These are phyloP conservation scores for Coelastrella sp. DNA, from an alignment of 139 green algal species.

Conservation along the genomic window DNA sequence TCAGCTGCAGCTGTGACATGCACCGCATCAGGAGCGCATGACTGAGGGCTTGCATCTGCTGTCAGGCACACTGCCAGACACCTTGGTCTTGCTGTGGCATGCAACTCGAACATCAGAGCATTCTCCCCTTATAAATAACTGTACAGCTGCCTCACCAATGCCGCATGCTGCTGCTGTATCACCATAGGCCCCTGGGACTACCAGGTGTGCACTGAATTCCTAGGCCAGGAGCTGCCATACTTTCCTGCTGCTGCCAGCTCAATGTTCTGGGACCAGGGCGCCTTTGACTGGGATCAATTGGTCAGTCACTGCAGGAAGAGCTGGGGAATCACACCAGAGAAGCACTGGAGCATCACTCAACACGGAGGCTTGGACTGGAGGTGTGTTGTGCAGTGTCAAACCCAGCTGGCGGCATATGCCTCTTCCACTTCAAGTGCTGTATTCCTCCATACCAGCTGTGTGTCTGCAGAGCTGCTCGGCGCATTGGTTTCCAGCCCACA, in stretches of 20 bases:
- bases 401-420: too few relatives aligned
- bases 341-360: conserved; percentile 44
- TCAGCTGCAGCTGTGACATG: too few relatives aligned
- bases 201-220: conserved; percentile 79
- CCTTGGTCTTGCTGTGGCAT: background rate
- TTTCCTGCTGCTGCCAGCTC: conserved; percentile 63
- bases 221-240: conserved; percentile 66
- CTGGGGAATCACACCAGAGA: conserved; percentile 58
- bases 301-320: conserved; percentile 59
- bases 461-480: background rate
- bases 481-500: background rate
- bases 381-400: background rate
- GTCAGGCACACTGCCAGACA: background rate
- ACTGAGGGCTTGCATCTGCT: too few relatives aligned
- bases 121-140: too few relatives aligned
- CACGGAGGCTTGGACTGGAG: conserved; percentile 40
- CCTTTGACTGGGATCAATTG: conserved; percentile 52
- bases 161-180: too few relatives aligned
- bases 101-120: background rate
- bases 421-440: too few relatives aligned
- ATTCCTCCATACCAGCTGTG: too few relatives aligned
- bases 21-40: too few relatives aligned
- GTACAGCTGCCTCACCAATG: background rate
- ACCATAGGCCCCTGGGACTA: conserved; percentile 72
- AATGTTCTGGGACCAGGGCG: conserved; percentile 80